Conservation (phyloP, 805 yeast genomes). For the Candida morakotiae region DNA sequence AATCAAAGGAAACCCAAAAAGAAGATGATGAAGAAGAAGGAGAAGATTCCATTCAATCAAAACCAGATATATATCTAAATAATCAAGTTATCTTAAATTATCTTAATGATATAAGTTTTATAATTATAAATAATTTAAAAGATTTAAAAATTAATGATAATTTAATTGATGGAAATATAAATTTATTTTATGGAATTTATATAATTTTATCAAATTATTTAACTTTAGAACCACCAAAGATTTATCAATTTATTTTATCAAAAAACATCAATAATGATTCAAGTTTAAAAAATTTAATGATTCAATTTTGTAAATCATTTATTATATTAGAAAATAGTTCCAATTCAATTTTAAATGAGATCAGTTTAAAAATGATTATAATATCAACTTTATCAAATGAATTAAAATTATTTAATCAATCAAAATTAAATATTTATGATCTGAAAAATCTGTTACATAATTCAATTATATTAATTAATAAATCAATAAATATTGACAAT, state of each 20-base stretch:
- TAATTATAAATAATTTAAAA: slow-evolving; percentile 35
- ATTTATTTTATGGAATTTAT: slow-evolving; percentile 48
- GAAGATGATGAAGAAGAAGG: not conserved
- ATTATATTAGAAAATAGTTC: slow-evolving; percentile 12
- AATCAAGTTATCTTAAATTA: slow-evolving; percentile 47
- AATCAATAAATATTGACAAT: slow-evolving; percentile 20
- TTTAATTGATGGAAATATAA: slow-evolving; percentile 25
- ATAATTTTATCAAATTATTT: slow-evolving; percentile 42
- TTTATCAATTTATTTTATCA: slow-evolving; percentile 18
- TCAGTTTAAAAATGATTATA: slow-evolving; percentile 22
- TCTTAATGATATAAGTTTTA: slow-evolving; percentile 43
- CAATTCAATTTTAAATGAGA: slow-evolving; percentile 6
- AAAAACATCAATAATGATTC: slow-evolving; percentile 11
- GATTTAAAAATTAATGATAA: slow-evolving; percentile 13
- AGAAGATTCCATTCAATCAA: not conserved
- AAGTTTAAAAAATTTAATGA: slow-evolving; percentile 16
- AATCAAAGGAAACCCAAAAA: too few relatives aligned
- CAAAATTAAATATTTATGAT: slow-evolving; percentile 22
- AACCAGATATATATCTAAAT: slow-evolving; percentile 22
- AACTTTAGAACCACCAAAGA: slow-evolving; percentile 39
- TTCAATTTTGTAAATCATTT: slow-evolving; percentile 21
- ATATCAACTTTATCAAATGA: slow-evolving; percentile 33
- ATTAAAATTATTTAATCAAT: slow-evolving; percentile 15
- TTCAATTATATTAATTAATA: slow-evolving; percentile 49
- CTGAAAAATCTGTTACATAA: slow-evolving; percentile 46